Conservation (phyloP, 192 early-diverging fungal species). For the Gryganskiella cystojenkinii region DNA sequence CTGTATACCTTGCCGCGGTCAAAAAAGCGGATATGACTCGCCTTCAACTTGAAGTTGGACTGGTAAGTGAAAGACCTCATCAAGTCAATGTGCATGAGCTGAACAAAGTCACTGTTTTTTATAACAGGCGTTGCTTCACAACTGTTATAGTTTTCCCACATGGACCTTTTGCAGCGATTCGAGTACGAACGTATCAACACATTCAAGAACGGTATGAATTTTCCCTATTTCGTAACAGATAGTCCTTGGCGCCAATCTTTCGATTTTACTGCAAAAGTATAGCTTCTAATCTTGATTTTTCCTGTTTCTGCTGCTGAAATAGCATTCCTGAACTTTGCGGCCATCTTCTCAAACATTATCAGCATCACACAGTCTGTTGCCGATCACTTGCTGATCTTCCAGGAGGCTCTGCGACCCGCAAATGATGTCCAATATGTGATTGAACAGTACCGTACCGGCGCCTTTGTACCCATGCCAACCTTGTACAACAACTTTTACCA, state of each 20-base stretch:
- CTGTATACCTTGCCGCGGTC: constrained; percentile 71
- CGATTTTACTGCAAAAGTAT: not conserved
- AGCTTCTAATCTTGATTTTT: not conserved
- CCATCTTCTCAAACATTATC: constrained; percentile 58
- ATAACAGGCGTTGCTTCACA: not conserved
- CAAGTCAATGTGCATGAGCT: too few species aligned
- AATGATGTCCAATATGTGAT: constrained; percentile 83
- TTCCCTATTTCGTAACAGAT: not conserved
- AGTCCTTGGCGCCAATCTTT: not conserved
- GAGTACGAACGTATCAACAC: constrained; percentile 61
- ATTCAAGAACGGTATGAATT: constrained; percentile 58
- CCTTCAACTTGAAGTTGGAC: constrained; percentile 72
- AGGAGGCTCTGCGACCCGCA: constrained; percentile 80
- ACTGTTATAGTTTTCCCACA: constrained; percentile 59
- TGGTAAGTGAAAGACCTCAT: constrained; percentile 52
- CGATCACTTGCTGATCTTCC: constrained; percentile 64
- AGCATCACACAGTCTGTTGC: constrained; percentile 66
- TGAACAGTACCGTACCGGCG: constrained; percentile 76
- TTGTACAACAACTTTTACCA: constrained; percentile 77
- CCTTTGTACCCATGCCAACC: constrained; percentile 76
- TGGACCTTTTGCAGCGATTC: constrained; percentile 59
- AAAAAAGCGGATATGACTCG: constrained; percentile 72
- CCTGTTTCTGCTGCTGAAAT: not conserved
- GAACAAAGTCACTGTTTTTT: not conserved
- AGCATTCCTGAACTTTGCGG: constrained; percentile 61